Evolutionary conservation across 345 rosid species (phyloP).

Genomic region (Acer campestre): DNA sequence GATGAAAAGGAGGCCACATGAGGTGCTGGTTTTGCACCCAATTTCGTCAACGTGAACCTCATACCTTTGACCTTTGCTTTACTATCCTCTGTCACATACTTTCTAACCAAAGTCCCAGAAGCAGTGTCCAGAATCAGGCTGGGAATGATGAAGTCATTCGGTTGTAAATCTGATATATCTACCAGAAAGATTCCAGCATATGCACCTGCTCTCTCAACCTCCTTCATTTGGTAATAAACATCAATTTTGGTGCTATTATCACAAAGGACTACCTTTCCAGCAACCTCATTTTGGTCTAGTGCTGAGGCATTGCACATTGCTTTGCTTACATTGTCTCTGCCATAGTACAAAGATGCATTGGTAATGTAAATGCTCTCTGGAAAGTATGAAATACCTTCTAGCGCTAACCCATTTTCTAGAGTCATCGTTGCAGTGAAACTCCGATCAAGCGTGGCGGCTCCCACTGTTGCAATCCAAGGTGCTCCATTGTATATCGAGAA

Average conservation of each 20-base stretch:
- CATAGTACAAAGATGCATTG: conserved; percentile 29
- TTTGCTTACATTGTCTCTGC: conserved; percentile 20
- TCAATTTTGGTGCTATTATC: background rate
- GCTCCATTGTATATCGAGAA: conserved; percentile 35
- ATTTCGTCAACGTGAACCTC: conserved; percentile 32
- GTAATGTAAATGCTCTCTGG: conserved; percentile 27
- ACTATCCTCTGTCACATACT: background rate
- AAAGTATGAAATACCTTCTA: conserved; percentile 37
- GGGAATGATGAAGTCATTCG: conserved; percentile 28
- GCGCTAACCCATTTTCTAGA: conserved; percentile 24
- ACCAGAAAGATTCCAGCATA: conserved; percentile 31
- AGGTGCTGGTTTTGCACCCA: conserved; percentile 46
- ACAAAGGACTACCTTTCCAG: conserved; percentile 39
- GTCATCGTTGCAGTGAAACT: conserved; percentile 31
- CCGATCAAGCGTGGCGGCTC: conserved; percentile 45
- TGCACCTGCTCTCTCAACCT: conserved; percentile 34
- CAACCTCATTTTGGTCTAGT: conserved; percentile 31
- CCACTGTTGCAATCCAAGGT: conserved; percentile 51
- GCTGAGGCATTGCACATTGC: conserved; percentile 18
- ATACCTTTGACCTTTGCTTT: conserved; percentile 28
- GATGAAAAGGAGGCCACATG: conserved; percentile 61
- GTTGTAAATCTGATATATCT: conserved; percentile 11
- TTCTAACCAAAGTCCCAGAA: conserved; percentile 13
- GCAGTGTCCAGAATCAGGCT: conserved; percentile 19
- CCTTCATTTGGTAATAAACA: conserved; percentile 14